Evolutionary conservation across 495 filamentous ascomycete genomes (phyloP).

Genomic region (Astrothelium macrocarpum): DNA sequence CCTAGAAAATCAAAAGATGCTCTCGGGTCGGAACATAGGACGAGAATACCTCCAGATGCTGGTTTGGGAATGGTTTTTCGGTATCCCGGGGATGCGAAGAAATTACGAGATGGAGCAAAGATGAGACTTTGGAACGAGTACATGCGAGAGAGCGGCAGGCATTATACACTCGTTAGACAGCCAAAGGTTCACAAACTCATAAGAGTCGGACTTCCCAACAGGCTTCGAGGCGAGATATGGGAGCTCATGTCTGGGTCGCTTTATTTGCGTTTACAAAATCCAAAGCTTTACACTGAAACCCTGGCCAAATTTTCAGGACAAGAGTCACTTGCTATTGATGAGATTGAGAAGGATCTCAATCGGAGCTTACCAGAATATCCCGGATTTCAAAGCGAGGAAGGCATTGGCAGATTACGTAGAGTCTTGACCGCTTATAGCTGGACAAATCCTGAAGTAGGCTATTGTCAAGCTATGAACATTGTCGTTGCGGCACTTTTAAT

Average conservation of each 20-base stretch:
- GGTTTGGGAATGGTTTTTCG: slow-evolving; percentile 87
- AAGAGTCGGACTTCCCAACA: slow-evolving; percentile 86
- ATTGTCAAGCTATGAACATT: slow-evolving; percentile 99
- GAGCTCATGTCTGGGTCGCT: slow-evolving; percentile 86
- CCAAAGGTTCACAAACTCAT: slow-evolving; percentile 97
- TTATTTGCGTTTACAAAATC: slow-evolving; percentile 75
- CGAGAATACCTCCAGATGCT: slow-evolving; percentile 62
- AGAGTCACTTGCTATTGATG: slow-evolving; percentile 89
- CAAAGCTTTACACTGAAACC: slow-evolving; percentile 73
- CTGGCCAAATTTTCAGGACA: slow-evolving; percentile 69
- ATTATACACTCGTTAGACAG: slow-evolving; percentile 82
- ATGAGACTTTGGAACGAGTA: slow-evolving; percentile 98
- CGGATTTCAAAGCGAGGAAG: slow-evolving; percentile 92
- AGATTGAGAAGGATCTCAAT: slow-evolving; percentile 97
- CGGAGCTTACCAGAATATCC: slow-evolving; percentile 93
- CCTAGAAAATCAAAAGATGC: slow-evolving; percentile 18
- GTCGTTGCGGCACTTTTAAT: slow-evolving; percentile 92
- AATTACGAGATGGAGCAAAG: slow-evolving; percentile 89
- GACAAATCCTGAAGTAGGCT: slow-evolving; percentile 88
- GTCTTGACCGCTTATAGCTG: slow-evolving; percentile 96
- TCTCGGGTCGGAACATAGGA: slow-evolving; percentile 23
- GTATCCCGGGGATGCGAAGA: slow-evolving; percentile 93
- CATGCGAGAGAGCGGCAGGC: slow-evolving; percentile 85
- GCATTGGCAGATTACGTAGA: slow-evolving; percentile 77
- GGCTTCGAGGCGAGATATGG: slow-evolving; percentile 90